Conservation (phyloP, 768 basidiomycete genomes). For the Infundibulicybe gibba region DNA sequence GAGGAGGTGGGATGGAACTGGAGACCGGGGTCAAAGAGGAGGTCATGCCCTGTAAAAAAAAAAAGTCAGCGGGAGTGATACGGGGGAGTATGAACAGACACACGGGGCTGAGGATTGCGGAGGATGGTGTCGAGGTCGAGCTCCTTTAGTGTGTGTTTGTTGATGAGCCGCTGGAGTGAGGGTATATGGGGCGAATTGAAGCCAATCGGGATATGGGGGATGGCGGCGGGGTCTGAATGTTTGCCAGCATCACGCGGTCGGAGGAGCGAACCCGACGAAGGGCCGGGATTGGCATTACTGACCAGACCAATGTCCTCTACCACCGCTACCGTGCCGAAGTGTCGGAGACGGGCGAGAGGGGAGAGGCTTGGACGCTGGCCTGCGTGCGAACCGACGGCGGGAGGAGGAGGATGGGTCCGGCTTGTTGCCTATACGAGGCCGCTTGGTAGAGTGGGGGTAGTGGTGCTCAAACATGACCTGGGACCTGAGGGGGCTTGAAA, state of each 20-base stretch:
- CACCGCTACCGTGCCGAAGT: constrained; percentile 36
- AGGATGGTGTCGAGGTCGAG: constrained; percentile 84
- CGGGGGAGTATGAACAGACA: constrained; percentile 31
- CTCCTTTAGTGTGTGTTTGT: constrained; percentile 78
- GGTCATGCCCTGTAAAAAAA: constrained; percentile 65
- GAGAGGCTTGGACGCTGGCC: constrained; percentile 10
- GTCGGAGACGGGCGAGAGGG: no score
- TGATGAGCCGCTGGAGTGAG: constrained; percentile 70
- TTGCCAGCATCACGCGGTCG: constrained; percentile 24
- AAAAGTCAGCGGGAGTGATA: constrained; percentile 9
- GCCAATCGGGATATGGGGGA: constrained; percentile 36
- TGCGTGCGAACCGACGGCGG: constrained; percentile 15
- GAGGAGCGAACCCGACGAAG: constrained; percentile 41
- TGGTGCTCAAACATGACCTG: constrained; percentile 16
- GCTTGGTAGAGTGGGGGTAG: constrained; percentile 25
- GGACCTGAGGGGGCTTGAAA: constrained; percentile 25
- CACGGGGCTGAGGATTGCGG: constrained; percentile 87
- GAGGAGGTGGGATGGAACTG: constrained; percentile 75
- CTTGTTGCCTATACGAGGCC: constrained; percentile 37
- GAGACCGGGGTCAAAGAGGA: constrained; percentile 82
- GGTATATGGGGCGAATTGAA: constrained; percentile 57
- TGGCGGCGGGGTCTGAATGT: constrained; percentile 20
- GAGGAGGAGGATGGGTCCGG: constrained; percentile 20
- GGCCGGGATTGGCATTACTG: constrained; percentile 37
- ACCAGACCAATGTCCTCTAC: constrained; percentile 45